Conservation (phyloP, 2,329 filamentous ascomycete species). For the Beauveria medogensis region DNA sequence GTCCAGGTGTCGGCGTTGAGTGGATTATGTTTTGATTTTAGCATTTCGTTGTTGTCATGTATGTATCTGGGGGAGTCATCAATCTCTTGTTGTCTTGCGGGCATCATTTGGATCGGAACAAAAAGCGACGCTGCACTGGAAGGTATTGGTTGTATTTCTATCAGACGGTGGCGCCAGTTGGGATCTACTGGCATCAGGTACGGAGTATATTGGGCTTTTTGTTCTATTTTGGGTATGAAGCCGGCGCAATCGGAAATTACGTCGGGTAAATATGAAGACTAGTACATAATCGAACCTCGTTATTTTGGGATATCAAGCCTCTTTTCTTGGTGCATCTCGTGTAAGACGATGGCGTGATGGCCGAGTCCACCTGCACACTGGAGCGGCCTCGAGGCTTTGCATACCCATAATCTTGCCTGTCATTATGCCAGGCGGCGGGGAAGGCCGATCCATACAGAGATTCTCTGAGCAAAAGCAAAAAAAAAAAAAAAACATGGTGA, state of each 20-base stretch:
- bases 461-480: too few species aligned
- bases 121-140: background rate
- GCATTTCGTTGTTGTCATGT: constrained; percentile 10
- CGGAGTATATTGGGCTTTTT: background rate
- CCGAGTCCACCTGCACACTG: background rate
- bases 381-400: background rate
- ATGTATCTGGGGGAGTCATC: constrained; percentile 12
- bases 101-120: background rate
- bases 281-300: background rate
- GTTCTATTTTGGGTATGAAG: background rate
- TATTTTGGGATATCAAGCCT: background rate
- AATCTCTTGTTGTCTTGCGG: background rate
- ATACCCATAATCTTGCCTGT: background rate
- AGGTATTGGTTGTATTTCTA: constrained; percentile 3
- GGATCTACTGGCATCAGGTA: background rate
- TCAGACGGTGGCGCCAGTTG: background rate
- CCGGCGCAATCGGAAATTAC: background rate
- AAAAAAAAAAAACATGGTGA: too few species aligned
- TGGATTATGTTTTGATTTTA: constrained; percentile 56
- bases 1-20: constrained; percentile 49
- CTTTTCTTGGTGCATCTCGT: background rate
- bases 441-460: background rate
- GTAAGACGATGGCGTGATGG: background rate
- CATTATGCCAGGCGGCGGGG: background rate
- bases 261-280: background rate